Evolutionary conservation across 805 yeast genomes (phyloP), one percentile per base, ranked within the genome.

Genomic region (Lipomyces sp.): DNA sequence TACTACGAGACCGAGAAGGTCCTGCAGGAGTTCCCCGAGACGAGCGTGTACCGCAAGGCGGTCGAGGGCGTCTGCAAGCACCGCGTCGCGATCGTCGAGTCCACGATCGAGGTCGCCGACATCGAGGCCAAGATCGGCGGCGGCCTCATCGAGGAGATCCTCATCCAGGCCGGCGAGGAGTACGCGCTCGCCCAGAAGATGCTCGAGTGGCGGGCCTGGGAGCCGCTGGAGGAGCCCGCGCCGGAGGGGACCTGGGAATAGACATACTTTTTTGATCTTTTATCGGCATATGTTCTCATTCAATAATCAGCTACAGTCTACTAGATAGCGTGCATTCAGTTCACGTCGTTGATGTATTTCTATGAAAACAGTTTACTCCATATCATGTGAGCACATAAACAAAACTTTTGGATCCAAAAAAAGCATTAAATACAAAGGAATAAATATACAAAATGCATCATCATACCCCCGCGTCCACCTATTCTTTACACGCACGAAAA

Each of bases 101-200:
- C 69, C 39, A 77, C 77, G 54, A 86, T 81, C 58, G 77, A 80
- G 47, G 69, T 76, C 37, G 84, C 77, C 61, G 78, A 74, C 56
- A 84, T 87, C 60, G 95, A 87, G 71, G 70, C 74, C 57, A 70
- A 80, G 66, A 83, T 87, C 57, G 95, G 95, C 18, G 81, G 83
- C 56, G 95, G 95, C 1, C 77, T 87, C 62, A 82, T 86, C 57
- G 95, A 87, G 70, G 95, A 87, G 72, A 71, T 87, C 51, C 65
- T 87, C 48, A 75, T 86, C 53, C 95, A 87, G 72, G 95, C 95
- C 14, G 78, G 82, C 61, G 93, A 86, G 53, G 95, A 87, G 71
- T 78, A 79, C 61, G 76, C 74, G 49, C 75, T 87, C 31, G 82
- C 86, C 43, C 71, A 78, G 63, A 76, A 82, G 66, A 72, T 87